These are phyloP conservation scores for Golubevia sp. DNA, from an alignment of 1,284 basidiomycete species.

Conservation along the genomic window DNA sequence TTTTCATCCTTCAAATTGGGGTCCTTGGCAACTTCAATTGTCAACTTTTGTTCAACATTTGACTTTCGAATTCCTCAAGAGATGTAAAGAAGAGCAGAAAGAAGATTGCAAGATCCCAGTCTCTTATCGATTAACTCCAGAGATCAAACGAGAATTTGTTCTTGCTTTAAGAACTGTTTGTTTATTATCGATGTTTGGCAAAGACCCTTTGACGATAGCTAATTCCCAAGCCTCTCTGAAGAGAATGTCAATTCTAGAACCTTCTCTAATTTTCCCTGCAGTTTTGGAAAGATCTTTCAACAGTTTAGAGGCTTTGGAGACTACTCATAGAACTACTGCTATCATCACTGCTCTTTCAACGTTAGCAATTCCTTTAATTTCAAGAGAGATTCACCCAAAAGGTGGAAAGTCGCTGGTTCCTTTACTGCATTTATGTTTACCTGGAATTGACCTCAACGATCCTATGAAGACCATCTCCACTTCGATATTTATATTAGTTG, in stretches of 20 bases:
- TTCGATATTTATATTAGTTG: conserved; percentile 77
- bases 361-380: conserved; percentile 77
- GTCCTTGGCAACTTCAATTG: conserved; percentile 68
- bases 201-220: conserved; percentile 67
- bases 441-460: conserved; percentile 93
- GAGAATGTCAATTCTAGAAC: conserved; percentile 79
- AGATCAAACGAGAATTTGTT: conserved; percentile 83
- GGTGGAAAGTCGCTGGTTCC: conserved; percentile 88
- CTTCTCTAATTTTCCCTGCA: conserved; percentile 85
- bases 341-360: conserved; percentile 85
- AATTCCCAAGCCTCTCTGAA: conserved; percentile 72
- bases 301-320: conserved; percentile 74
- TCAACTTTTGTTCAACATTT: conserved; percentile 81
- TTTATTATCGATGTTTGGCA: conserved; percentile 92
- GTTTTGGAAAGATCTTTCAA: conserved; percentile 88
- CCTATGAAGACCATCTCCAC: conserved; percentile 82
- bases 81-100: conserved; percentile 73
- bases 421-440: conserved; percentile 84
- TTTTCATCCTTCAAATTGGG: conserved; percentile 73
- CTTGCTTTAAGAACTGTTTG: conserved; percentile 81
- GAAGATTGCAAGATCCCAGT: conserved; percentile 79
- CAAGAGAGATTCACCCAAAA: conserved; percentile 74
- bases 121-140: conserved; percentile 75
- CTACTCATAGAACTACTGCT: conserved; percentile 79
- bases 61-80: conserved; percentile 73